These are phyloP conservation scores for Mucor racemosus DNA, from an alignment of 371 early-diverging fungal genomes.

Conservation along the genomic window DNA sequence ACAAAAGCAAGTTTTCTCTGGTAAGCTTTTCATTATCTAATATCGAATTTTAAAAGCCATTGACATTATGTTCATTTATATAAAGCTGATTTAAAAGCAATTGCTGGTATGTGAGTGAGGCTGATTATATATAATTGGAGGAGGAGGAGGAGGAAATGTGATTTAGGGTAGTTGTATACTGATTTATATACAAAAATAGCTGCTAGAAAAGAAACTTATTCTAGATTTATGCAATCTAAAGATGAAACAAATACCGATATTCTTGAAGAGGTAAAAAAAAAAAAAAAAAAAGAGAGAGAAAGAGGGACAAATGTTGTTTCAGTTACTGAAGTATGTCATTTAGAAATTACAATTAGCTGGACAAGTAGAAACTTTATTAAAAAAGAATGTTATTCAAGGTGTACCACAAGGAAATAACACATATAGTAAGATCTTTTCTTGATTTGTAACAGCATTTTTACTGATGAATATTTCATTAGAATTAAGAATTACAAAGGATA, in stretches of 20 bases:
- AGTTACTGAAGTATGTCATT: too few relatives aligned
- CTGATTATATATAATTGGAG: too few relatives aligned
- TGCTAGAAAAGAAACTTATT: conserved; percentile 49
- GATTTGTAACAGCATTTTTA: background rate
- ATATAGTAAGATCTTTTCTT: conserved; percentile 32
- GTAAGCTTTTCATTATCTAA: conserved; percentile 24
- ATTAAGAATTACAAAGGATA: conserved; percentile 50
- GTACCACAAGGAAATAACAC: conserved; percentile 35
- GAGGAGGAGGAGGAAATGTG: too few relatives aligned
- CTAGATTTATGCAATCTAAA: conserved; percentile 48
- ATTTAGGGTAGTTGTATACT: background rate
- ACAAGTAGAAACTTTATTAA: conserved; percentile 43
- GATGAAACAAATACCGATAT: conserved; percentile 50
- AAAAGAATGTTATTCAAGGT: conserved; percentile 49
- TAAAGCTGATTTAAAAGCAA: conserved; percentile 40
- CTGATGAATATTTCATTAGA: conserved; percentile 21
- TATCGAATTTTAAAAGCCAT: background rate
- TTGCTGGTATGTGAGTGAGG: conserved; percentile 34
- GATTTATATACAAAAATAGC: conserved; percentile 21
- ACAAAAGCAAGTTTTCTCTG: conserved; percentile 47
- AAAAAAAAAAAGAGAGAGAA: background rate
- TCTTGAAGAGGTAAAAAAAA: conserved; percentile 45
- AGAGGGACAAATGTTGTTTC: background rate
- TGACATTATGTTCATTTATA: background rate
- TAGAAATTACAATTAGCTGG: conserved; percentile 28